These are phyloP conservation scores for Yarrowia galli DNA, from an alignment of 1,139 yeast species.

Conservation along the genomic window DNA sequence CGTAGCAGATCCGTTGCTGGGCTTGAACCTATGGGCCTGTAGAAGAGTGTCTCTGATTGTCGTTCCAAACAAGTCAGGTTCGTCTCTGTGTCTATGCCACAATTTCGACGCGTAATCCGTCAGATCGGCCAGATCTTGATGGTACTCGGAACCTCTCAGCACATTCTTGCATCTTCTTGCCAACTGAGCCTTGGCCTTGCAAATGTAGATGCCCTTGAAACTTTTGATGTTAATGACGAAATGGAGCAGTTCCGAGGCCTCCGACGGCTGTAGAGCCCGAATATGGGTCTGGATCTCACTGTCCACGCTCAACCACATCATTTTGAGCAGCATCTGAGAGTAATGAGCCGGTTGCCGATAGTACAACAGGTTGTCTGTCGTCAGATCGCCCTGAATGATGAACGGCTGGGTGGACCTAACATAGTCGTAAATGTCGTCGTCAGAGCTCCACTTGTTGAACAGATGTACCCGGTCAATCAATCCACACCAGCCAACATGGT, in stretches of 20 bases:
- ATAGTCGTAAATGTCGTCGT: conserved; percentile 33
- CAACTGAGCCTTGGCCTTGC: conserved; percentile 31
- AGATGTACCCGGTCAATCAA: conserved; percentile 25
- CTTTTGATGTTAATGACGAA: conserved; percentile 28
- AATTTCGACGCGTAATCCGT: conserved; percentile 25
- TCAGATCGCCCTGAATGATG: conserved; percentile 27
- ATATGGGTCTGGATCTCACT: conserved; percentile 37
- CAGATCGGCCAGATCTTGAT: conserved; percentile 18
- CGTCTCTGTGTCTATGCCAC: conserved; percentile 17
- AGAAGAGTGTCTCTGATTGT: conserved; percentile 1
- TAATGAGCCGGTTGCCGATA: conserved; percentile 27
- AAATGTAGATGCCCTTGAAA: conserved; percentile 33
- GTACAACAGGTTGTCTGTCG: conserved; percentile 13
- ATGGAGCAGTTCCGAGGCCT: conserved; percentile 32
- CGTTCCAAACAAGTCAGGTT: conserved; percentile 9
- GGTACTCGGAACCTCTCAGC: conserved; percentile 23
- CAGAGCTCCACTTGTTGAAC: conserved; percentile 35
- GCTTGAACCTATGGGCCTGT: conserved; percentile 10
- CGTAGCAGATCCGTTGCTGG: not conserved
- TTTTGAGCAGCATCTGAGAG: conserved; percentile 26
- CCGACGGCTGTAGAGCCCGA: conserved; percentile 13
- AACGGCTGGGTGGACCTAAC: conserved; percentile 19
- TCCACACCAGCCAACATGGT: conserved; percentile 32
- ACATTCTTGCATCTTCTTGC: conserved; percentile 22
- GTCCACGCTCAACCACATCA: conserved; percentile 28